Evolutionary conservation across 2,329 filamentous ascomycete species (phyloP), one percentile per base, ranked within the genome.

Genomic region (Talaromyces sp.): DNA sequence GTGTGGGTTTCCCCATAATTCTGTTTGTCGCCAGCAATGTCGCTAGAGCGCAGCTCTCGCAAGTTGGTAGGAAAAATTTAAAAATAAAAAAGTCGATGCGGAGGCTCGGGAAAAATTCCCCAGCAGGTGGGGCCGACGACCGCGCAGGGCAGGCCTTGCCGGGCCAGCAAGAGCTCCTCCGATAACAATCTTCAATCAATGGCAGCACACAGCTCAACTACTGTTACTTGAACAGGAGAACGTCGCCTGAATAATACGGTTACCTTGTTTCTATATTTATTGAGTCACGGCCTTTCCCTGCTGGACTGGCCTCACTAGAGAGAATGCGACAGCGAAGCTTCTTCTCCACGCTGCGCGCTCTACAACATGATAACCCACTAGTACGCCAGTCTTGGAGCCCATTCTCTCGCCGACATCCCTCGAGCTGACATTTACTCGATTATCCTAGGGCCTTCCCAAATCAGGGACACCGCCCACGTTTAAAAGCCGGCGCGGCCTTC

Each of bases 321-420:
- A 53, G 32, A 44, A 71, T 60, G 25, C 74, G 79, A 70, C 76
- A 73, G 61, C 72, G 72, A 68, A 77, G 79, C 60, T 68, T 81
- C 39, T 86, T 91, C 67, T 88, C 87, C 11, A 84, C 80, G 3
- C 68, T 81, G 32, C 73, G 80, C 33, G 66, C 69, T 15, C 73
- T 89, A 33, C 81, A 80, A 59, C 93, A 97, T 87, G 93, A 96
- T 67, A 97, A 96, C 67, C 93, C 93, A 4, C 77, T 96, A 72
- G 93, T 96, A 79, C 69, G 68, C 42, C n/a, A 33, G 15, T 15
- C 57, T 17, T 11, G 7, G 5, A 39, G 15, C 39, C 19, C 6
- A 47, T 32, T 27, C 30, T 36, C 30, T 13, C 17, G 47, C 6
- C n/a, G 22, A 36, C 19, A n/a, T 13, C 10, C 8, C 17, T 19